Percentiles rank a stretch among this genome's conserved stretches.
Conservation (phyloP, 2,329 filamentous ascomycete species). For the Neonectria faginata region DNA sequence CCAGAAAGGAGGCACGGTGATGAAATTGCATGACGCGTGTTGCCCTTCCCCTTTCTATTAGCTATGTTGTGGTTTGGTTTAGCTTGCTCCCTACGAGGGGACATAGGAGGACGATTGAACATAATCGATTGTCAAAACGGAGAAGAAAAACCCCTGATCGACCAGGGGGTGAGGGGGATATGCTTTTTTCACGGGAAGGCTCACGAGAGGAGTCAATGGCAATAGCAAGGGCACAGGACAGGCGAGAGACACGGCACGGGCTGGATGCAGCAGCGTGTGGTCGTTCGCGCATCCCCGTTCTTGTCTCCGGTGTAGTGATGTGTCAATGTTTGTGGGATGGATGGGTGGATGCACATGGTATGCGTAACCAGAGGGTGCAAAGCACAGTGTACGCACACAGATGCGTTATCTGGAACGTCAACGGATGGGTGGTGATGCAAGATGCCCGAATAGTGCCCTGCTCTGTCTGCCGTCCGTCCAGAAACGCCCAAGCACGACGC, state of each 20-base stretch:
- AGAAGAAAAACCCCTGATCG: not conserved
- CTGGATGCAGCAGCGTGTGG: not conserved
- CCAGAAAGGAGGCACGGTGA: not conserved
- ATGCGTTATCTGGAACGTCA: not conserved
- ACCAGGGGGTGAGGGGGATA: not conserved
- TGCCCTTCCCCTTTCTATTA: not conserved
- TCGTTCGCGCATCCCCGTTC: constrained; percentile 4
- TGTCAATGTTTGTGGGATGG: not conserved
- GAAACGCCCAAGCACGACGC: constrained; percentile 7
- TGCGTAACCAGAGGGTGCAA: not conserved
- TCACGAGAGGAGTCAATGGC: not conserved
- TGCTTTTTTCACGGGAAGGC: not conserved
- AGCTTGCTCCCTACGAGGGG: not conserved
- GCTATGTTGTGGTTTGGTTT: not conserved
- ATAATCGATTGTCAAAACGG: not conserved
- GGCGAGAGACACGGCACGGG: not conserved
- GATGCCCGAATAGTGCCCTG: not conserved
- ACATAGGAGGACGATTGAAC: not conserved
- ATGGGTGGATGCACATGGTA: not conserved
- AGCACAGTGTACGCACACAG: not conserved
- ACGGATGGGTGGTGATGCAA: not conserved
- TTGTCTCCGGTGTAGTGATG: constrained; percentile 1
- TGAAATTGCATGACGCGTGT: constrained; percentile 9
- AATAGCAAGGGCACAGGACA: not conserved
- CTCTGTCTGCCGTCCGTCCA: not conserved